Base-by-base conservation (phyloP, 805 yeast species). In the Candida methanosorbosa region DNA sequence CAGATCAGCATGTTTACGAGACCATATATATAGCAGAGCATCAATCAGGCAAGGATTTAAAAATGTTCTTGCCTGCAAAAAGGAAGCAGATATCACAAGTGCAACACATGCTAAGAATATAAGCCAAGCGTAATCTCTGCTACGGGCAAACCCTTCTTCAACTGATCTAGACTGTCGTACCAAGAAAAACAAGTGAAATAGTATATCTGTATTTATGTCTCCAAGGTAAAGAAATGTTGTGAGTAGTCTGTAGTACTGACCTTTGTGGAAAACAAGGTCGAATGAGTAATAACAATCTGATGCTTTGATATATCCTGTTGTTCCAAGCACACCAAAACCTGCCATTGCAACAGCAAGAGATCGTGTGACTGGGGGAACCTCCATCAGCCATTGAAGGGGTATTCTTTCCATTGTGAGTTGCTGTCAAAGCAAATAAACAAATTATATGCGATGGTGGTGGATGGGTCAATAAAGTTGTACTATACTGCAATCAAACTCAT, bases 351-450 rank as follows among this genome's bases (percentile, higher is more conserved):
- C 27, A 2, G 60, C 38, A 53, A 64, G 61, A 6, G 46, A 36
- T 32, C 71, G 45, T 4, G 76, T 70, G 16, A 70, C 68, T 2
- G 70, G 65, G 4, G 75, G 75, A 2, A 65, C 51, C 27, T 62
- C 68, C 49, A 52, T 56, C 25, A 64, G 27, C 64, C 63, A 57
- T 33, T 66, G 66, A 16, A 62, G 31, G 3, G 67, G 66, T 29
- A 62, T 39, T 38, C 55, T 56, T 19, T 55, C 63, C 64, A 59
- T 58, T 18, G 4, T 17, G 25, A 17, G 14, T 26, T 21, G 7
- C 15, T 18, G 17, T 23, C 25, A n/a, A n/a, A n/a, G n/a, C n/a
- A n/a, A n/a, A n/a, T n/a, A n/a, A n/a, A n/a, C n/a, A n/a, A n/a
- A n/a, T n/a, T n/a, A n/a, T n/a, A n/a, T n/a, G n/a, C n/a, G n/a